A percentile compares a stretch with the other conserved stretches of the same genome.
Evolutionary conservation across 2,329 filamentous ascomycete genomes (phyloP).

Genomic region (Ceratocystis variospora): DNA sequence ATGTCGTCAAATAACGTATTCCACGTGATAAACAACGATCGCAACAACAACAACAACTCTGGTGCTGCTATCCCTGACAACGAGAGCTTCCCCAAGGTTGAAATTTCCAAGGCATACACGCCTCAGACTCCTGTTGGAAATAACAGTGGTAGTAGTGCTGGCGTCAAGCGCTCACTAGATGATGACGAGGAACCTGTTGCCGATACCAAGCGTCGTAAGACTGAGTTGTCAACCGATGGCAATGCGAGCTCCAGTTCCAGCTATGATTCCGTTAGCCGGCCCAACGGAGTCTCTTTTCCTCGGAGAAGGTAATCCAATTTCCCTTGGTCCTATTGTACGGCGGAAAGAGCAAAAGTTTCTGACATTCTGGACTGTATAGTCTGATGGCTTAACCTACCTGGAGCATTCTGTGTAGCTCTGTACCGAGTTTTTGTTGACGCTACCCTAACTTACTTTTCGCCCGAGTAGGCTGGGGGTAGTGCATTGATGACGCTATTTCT

Average conservation of each 20-base stretch:
- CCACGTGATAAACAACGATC: slow-evolving; percentile 75
- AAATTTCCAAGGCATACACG: slow-evolving; percentile 50
- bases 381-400: slow-evolving; percentile 19
- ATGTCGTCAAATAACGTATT: slow-evolving; percentile 69
- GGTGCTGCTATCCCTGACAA: slow-evolving; percentile 50
- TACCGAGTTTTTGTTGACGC: background rate
- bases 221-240: slow-evolving; percentile 43
- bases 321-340: slow-evolving; percentile 5
- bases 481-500: background rate
- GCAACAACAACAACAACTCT: slow-evolving; percentile 32
- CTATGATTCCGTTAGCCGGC: slow-evolving; percentile 38
- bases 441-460: background rate
- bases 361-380: slow-evolving; percentile 19
- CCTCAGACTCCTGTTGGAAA: slow-evolving; percentile 46
- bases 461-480: no score
- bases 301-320: slow-evolving; percentile 28
- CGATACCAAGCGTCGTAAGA: slow-evolving; percentile 68
- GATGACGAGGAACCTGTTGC: slow-evolving; percentile 49
- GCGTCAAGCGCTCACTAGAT: slow-evolving; percentile 36
- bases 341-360: slow-evolving; percentile 19
- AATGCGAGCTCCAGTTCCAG: slow-evolving; percentile 32
- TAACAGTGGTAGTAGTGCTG: slow-evolving; percentile 42
- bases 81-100: slow-evolving; percentile 57
- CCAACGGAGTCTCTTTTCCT: slow-evolving; percentile 30
- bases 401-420: slow-evolving; percentile 10